Base-by-base conservation (phyloP, 768 basidiomycete genomes). In the Udeniomyces megalosporus region DNA sequence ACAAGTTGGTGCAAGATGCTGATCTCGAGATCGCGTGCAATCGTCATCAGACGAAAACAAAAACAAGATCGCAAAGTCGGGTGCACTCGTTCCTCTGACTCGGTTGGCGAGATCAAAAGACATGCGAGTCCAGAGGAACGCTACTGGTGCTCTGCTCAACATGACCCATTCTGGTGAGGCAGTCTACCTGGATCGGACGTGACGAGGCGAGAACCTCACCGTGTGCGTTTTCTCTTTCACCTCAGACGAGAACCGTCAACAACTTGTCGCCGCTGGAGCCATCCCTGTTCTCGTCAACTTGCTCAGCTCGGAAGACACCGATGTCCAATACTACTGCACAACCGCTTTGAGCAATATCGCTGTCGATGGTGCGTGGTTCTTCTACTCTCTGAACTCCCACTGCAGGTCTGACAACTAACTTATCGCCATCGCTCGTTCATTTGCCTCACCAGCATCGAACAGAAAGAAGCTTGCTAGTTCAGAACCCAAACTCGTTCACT, bases 31-130 rank as follows among this genome's bases (percentile, higher is more conserved):
- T 48, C 47, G n/a, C n/a, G 26, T n/a, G 5, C n/a, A 4, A n/a
- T n/a, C n/a, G n/a, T n/a, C n/a, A n/a, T n/a, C n/a, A 95, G 92
- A 99, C 70, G 95, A 99, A 74, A 99, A 99, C 80, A 99, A 99
- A 80, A 95, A 90, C 55, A 95, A 93, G 80, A 99, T 99, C 61
- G 95, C 95, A 45, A 96, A 96, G 79, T 95, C 91, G 11, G 95
- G 95, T 50, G 95, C 95, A n/a, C 79, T 99, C 59, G 89, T 95
- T 24, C 95, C 95, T 26, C 81, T 99, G 42, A 97, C 95, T 48
- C 81, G 95, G 54, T 80, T 99, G 47, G 95, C 95, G 34, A 84
- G 89, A 66, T 95, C 90, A 26, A 97, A 97, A 76, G 95, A 99
- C 73, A 96, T 99, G 93, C 82, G 95, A 12, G 95, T 99, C 3